These are phyloP conservation scores for Trichoderma atrobrunneum DNA, from an alignment of 2,329 filamentous ascomycete genomes.

Conservation along the genomic window DNA sequence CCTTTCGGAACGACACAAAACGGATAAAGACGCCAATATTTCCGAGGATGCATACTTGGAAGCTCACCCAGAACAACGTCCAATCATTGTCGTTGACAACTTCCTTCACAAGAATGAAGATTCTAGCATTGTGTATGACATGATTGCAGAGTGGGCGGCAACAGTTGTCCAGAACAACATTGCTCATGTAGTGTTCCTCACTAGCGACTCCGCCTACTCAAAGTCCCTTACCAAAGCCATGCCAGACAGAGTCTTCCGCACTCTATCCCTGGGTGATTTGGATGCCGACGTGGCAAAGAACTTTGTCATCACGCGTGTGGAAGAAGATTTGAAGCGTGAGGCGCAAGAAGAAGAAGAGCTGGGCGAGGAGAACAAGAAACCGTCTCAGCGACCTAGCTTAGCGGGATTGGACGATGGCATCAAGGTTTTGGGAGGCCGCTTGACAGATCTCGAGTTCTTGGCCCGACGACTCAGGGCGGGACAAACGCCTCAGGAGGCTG, in stretches of 20 bases:
- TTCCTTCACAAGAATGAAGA: conserved; percentile 79
- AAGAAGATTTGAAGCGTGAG: conserved; percentile 42
- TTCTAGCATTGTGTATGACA: conserved; percentile 65
- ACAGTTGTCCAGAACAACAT: conserved; percentile 80
- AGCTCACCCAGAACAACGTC: conserved; percentile 77
- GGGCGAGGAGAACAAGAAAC: conserved; percentile 28
- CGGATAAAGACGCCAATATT: conserved; percentile 69
- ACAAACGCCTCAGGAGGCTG: conserved; percentile 75
- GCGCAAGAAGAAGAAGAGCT: conserved; percentile 28
- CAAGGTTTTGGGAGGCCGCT: conserved; percentile 75
- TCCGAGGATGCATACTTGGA: conserved; percentile 86
- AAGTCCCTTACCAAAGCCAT: conserved; percentile 85
- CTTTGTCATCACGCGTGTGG: conserved; percentile 82
- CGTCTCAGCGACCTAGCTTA: conserved; percentile 46
- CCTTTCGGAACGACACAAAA: conserved; percentile 64
- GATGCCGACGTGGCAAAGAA: conserved; percentile 82
- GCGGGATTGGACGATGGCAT: conserved; percentile 78
- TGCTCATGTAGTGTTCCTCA: conserved; percentile 92
- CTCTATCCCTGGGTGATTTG: conserved; percentile 81
- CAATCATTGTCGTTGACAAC: conserved; percentile 87
- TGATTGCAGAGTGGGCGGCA: conserved; percentile 86
- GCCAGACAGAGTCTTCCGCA: conserved; percentile 86
- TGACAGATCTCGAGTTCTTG: conserved; percentile 94
- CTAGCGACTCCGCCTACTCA: conserved; percentile 81
- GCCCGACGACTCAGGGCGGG: conserved; percentile 86